Evolutionary conservation across 139 green algal species (phyloP).

Genomic region (Chlorella sorokiniana): DNA sequence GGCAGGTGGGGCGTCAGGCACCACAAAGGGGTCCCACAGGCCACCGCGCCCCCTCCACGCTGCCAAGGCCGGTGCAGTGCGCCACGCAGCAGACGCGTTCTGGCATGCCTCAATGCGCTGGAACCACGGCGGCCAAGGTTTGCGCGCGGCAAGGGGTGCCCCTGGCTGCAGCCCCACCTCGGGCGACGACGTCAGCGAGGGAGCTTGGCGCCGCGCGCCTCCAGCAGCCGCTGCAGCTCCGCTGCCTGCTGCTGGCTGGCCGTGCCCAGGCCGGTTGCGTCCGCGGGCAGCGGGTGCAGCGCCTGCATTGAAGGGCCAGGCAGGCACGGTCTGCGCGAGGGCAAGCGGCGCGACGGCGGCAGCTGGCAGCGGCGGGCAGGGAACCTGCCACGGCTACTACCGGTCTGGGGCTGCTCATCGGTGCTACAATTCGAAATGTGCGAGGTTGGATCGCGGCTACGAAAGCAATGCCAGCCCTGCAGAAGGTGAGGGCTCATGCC

Average conservation of each 20-base stretch:
- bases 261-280: not conserved
- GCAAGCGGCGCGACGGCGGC: not conserved
- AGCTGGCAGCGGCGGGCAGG: not conserved
- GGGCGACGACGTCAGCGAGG: conserved; percentile 38
- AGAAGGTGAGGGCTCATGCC: not conserved
- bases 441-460: not conserved
- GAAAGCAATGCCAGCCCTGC: not conserved
- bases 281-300: conserved; percentile 12
- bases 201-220: conserved; percentile 29
- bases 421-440: too few relatives aligned
- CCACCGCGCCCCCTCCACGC: too few relatives aligned
- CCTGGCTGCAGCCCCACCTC: too few relatives aligned
- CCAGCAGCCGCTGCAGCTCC: conserved; percentile 43
- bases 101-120: too few relatives aligned
- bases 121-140: too few relatives aligned
- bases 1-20: not conserved
- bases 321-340: not conserved
- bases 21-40: not conserved
- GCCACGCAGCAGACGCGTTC: too few relatives aligned
- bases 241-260: conserved; percentile 1
- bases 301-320: not conserved
- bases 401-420: too few relatives aligned
- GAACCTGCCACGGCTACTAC: too few relatives aligned
- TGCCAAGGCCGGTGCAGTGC: too few relatives aligned
- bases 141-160: too few relatives aligned